A percentile compares a stretch with the other conserved stretches of the same genome.
phyloP scores from a whole-genome alignment of 306 rosid genomes.

The Pyrus bretschneideri region DNA sequence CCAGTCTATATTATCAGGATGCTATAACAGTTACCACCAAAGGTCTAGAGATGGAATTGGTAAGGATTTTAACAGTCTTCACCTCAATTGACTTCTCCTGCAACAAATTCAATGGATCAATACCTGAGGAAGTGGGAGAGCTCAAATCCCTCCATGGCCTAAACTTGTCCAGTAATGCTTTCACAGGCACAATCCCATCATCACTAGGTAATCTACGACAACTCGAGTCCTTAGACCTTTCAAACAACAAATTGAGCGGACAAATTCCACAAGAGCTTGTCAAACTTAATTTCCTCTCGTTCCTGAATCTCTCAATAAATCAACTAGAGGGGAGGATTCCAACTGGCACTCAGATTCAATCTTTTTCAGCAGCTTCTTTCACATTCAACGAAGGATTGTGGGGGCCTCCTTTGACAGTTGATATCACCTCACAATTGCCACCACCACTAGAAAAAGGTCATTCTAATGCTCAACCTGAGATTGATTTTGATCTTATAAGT shows the following conservation, averaged over 20 bases:
- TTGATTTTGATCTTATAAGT: neutral
- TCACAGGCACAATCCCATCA: slow-evolving; percentile 19
- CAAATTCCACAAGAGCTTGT: slow-evolving; percentile 10
- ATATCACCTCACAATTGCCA: neutral
- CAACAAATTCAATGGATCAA: slow-evolving; percentile 17
- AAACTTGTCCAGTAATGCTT: slow-evolving; percentile 23
- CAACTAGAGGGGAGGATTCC: slow-evolving; percentile 18
- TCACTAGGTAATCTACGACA: slow-evolving; percentile 6
- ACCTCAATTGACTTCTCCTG: slow-evolving; percentile 34
- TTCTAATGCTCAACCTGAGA: neutral
- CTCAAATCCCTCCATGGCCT: slow-evolving; percentile 12
- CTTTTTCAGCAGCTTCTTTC: slow-evolving; percentile 13
- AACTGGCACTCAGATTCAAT: slow-evolving; percentile 5
- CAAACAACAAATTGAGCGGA: slow-evolving; percentile 12
- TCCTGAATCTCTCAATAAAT: slow-evolving; percentile 22
- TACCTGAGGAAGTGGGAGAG: slow-evolving; percentile 14
- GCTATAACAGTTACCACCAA: slow-evolving; percentile 24
- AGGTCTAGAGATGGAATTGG: slow-evolving; percentile 14
- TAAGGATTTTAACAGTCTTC: slow-evolving; percentile 24
- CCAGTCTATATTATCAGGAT: slow-evolving; percentile 25
- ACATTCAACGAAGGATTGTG: slow-evolving; percentile 15
- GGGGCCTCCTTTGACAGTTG: slow-evolving; percentile 1
- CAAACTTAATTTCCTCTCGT: slow-evolving; percentile 10
- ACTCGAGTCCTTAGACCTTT: slow-evolving; percentile 29
- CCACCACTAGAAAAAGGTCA: neutral